Conservation (phyloP, 176 grass and related monocot species). For the Zea mays region DNA sequence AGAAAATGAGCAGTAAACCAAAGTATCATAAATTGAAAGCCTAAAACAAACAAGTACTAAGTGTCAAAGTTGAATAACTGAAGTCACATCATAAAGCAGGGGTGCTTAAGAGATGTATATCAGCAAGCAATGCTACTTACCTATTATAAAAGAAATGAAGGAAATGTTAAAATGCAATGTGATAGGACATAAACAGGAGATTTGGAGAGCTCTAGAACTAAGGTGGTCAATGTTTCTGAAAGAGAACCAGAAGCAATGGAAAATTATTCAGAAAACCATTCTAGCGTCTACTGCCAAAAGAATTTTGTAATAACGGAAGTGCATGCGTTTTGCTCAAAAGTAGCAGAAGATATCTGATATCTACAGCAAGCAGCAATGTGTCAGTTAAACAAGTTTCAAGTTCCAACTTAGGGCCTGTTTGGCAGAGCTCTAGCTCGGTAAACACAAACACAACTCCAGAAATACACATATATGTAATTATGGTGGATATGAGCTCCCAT, state of each 20-base stretch:
- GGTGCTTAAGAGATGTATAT: neutral
- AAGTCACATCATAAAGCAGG: neutral
- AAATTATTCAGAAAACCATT: neutral
- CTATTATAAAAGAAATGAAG: neutral
- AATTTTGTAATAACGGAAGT: neutral
- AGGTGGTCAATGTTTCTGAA: constrained; percentile 2
- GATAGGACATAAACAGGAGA: constrained; percentile 8
- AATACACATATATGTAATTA: no score
- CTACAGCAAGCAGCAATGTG: neutral
- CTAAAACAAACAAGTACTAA: neutral
- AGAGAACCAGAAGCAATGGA: neutral
- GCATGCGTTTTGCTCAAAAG: neutral
- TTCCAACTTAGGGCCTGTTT: neutral
- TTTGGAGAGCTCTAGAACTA: neutral
- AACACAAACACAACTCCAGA: no score
- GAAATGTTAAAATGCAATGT: neutral
- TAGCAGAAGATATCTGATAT: constrained; percentile 19
- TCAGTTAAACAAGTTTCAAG: neutral
- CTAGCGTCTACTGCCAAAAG: constrained; percentile 4
- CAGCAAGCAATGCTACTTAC: neutral
- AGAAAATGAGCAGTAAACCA: neutral
- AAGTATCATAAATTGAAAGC: neutral
- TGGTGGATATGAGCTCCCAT: no score
- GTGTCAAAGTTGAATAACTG: neutral
- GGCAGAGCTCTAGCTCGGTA: no score